phyloP scores from a whole-genome alignment of 1,139 yeast genomes.

The Blastobotrys elegans region DNA sequence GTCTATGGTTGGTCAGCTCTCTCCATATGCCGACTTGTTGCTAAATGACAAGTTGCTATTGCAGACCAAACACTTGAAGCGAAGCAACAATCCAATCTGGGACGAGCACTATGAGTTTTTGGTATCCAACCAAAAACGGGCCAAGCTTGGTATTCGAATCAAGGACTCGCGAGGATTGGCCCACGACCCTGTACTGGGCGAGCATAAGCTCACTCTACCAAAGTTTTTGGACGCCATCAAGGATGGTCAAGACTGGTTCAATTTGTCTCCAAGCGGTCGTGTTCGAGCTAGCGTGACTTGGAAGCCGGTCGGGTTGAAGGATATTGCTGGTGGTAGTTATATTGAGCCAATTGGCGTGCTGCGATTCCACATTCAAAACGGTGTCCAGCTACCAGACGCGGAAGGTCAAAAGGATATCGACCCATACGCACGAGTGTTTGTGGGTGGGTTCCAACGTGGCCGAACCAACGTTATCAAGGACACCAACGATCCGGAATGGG shows the following conservation, averaged over 20 bases:
- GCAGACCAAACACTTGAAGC: constrained; percentile 55
- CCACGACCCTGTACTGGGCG: constrained; percentile 56
- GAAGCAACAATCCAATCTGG: constrained; percentile 66
- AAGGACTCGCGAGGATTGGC: constrained; percentile 60
- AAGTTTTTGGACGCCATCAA: constrained; percentile 73
- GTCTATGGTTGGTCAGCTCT: constrained; percentile 61
- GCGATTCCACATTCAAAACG: constrained; percentile 66
- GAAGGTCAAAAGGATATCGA: constrained; percentile 88
- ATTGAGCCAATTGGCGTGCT: constrained; percentile 91
- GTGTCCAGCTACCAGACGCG: constrained; percentile 70
- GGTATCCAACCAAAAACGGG: constrained; percentile 64
- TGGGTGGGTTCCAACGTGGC: constrained; percentile 70
- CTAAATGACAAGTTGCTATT: constrained; percentile 56
- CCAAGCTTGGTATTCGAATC: constrained; percentile 61
- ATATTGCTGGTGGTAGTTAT: constrained; percentile 65
- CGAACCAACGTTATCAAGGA: constrained; percentile 71
- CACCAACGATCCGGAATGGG: constrained; percentile 77
- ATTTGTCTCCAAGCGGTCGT: constrained; percentile 59
- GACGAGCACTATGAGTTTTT: constrained; percentile 63
- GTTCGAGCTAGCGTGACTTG: constrained; percentile 64
- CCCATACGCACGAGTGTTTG: constrained; percentile 78
- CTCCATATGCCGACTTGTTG: constrained; percentile 68
- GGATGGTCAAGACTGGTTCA: constrained; percentile 76
- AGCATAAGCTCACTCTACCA: constrained; percentile 44
- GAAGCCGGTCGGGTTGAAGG: constrained; percentile 78